Evolutionary conservation across 805 yeast genomes (phyloP).

Genomic region (Candida coleopterorum): DNA sequence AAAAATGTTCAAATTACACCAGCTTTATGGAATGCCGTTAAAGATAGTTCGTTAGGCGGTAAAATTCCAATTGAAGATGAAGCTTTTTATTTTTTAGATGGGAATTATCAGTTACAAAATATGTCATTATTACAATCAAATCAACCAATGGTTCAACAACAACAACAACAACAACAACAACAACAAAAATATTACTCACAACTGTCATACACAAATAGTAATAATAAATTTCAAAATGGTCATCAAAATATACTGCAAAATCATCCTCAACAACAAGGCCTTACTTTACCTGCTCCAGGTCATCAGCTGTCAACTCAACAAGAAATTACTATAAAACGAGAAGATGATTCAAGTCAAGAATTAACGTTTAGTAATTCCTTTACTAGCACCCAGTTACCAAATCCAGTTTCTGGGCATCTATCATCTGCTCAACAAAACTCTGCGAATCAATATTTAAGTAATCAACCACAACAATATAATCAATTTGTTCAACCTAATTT

Average conservation of each 20-base stretch:
- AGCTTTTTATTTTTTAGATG: conserved; percentile 44
- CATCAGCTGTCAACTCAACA: conserved; percentile 7
- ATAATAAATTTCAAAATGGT: conserved; percentile 1
- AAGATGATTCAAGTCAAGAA: conserved; percentile 11
- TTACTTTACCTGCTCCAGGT: conserved; percentile 11
- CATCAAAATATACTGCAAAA: no score
- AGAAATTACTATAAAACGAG: conserved; percentile 11
- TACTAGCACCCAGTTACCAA: conserved; percentile 11
- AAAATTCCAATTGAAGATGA: conserved; percentile 47
- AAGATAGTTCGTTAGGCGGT: conserved; percentile 57
- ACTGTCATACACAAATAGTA: not conserved
- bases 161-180: conserved; percentile 1
- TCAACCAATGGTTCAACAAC: conserved; percentile 1
- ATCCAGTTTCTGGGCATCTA: not conserved
- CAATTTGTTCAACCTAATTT: not conserved
- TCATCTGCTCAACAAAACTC: not conserved
- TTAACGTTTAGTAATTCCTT: conserved; percentile 20
- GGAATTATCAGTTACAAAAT: conserved; percentile 38
- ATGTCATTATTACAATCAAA: conserved; percentile 26
- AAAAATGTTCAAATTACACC: conserved; percentile 44
- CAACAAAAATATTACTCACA: not conserved
- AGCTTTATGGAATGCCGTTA: conserved; percentile 51
- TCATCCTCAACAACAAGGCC: conserved; percentile 8
- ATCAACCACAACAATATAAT: not conserved
- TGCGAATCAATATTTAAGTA: not conserved